These are phyloP conservation scores for Arachis monticola DNA, from an alignment of 331 rosid species.

Conservation along the genomic window DNA sequence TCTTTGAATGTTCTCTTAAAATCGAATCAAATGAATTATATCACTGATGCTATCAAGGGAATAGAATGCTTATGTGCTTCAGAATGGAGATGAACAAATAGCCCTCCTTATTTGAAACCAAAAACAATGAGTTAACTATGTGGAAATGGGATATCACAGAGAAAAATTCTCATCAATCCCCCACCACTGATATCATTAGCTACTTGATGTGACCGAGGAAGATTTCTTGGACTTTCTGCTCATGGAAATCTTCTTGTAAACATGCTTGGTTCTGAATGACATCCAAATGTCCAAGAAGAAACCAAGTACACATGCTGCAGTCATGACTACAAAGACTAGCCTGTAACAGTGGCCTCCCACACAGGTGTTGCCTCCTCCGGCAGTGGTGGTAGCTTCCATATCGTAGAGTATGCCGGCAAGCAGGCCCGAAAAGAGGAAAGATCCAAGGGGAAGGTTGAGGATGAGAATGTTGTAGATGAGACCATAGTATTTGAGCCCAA, in stretches of 20 bases:
- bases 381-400: conserved; percentile 69
- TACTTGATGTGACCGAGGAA: not conserved
- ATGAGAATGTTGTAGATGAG: conserved; percentile 85
- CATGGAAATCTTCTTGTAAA: conserved; percentile 64
- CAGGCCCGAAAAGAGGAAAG: conserved; percentile 90
- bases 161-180: conserved; percentile 59
- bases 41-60: not conserved
- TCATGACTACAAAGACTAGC: conserved; percentile 72
- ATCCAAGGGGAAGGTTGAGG: conserved; percentile 90
- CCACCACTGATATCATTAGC: conserved; percentile 11
- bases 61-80: conserved; percentile 8
- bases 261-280: conserved; percentile 59
- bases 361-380: conserved; percentile 89
- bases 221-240: conserved; percentile 59
- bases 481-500: conserved; percentile 88
- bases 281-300: conserved; percentile 72
- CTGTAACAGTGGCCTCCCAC: conserved; percentile 88
- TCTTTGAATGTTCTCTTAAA: conserved; percentile 6
- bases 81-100: conserved; percentile 4
- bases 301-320: conserved; percentile 71
- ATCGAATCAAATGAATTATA: conserved; percentile 17
- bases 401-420: conserved; percentile 85
- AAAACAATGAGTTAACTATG: conserved; percentile 14
- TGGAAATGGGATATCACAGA: conserved; percentile 49
- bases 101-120: not conserved